These are phyloP conservation scores for Linum trigynum DNA, from an alignment of 345 rosid species.

Conservation along the genomic window DNA sequence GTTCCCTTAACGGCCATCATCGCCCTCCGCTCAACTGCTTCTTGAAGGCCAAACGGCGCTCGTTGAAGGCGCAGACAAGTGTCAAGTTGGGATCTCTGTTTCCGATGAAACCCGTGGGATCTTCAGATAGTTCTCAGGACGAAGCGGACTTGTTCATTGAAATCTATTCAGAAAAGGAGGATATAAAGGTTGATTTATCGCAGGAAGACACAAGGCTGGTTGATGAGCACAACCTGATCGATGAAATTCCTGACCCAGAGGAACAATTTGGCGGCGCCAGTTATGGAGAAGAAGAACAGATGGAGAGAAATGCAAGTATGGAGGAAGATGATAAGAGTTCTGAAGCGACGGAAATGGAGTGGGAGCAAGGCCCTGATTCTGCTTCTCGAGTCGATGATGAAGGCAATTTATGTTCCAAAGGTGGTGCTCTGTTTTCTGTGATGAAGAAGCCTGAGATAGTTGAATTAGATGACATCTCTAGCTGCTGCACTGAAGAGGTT, in stretches of 20 bases:
- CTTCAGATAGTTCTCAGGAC: neutral
- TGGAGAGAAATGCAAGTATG: conserved; percentile 5
- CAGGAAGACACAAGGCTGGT: conserved; percentile 16
- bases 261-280: neutral
- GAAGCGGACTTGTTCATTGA: conserved; percentile 33
- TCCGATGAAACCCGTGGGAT: conserved; percentile 10
- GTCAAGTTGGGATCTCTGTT: conserved; percentile 29
- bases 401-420: conserved; percentile 1
- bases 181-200: conserved; percentile 8
- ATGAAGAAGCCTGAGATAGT: conserved; percentile 14
- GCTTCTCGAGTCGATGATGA: conserved; percentile 17
- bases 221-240: conserved; percentile 24
- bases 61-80: conserved; percentile 52
- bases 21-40: conserved; percentile 67
- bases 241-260: conserved; percentile 33
- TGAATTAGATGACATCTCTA: conserved; percentile 9
- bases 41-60: conserved; percentile 50
- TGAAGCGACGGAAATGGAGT: conserved; percentile 38
- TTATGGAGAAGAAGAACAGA: conserved; percentile 5
- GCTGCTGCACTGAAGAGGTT: conserved; percentile 18
- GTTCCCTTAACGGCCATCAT: conserved; percentile 89
- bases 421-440: neutral
- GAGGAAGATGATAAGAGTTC: conserved; percentile 17
- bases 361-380: conserved; percentile 31
- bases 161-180: conserved; percentile 30